Percentiles rank a stretch among this genome's conserved stretches.
These are phyloP conservation scores for Halophytophthora polymorphica DNA, from an alignment of 352 stramenopile genomes.

Conservation along the genomic window DNA sequence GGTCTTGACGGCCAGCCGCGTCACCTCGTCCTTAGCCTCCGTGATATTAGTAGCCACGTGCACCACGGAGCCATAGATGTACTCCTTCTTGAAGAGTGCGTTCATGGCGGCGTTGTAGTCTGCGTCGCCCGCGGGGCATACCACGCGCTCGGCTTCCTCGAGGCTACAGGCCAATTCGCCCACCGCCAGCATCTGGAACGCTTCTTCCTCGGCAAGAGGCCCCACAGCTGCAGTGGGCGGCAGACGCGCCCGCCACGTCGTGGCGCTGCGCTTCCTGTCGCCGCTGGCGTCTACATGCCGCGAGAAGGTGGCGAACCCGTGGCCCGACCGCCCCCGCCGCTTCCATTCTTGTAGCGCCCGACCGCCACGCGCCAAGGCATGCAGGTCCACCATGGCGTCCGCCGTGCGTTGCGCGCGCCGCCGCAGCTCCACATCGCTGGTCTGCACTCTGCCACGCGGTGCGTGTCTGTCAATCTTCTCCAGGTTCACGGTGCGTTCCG, in stretches of 20 bases:
- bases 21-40: slow-evolving; percentile 4
- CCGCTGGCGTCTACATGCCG: slow-evolving; percentile 30
- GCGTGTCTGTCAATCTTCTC: neutral
- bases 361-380: slow-evolving; percentile 2
- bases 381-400: neutral
- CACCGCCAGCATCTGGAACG: slow-evolving; percentile 27
- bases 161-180: slow-evolving; percentile 36
- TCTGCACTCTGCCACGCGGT: slow-evolving; percentile 1
- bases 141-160: slow-evolving; percentile 29
- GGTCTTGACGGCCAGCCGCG: slow-evolving; percentile 29
- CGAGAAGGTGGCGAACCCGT: slow-evolving; percentile 28
- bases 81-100: slow-evolving; percentile 38
- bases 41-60: slow-evolving; percentile 10
- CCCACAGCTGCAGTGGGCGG: no score
- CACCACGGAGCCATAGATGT: slow-evolving; percentile 46
- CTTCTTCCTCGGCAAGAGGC: no score
- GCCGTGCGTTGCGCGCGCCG: neutral
- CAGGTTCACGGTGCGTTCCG: neutral
- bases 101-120: slow-evolving; percentile 37
- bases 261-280: no score
- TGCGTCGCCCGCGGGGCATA: slow-evolving; percentile 24
- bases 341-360: slow-evolving; percentile 6
- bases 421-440: slow-evolving; percentile 5
- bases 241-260: no score
- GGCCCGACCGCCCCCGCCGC: slow-evolving; percentile 12